phyloP scores from a whole-genome alignment of 345 rosid genomes.

The Salix suchowensis region DNA sequence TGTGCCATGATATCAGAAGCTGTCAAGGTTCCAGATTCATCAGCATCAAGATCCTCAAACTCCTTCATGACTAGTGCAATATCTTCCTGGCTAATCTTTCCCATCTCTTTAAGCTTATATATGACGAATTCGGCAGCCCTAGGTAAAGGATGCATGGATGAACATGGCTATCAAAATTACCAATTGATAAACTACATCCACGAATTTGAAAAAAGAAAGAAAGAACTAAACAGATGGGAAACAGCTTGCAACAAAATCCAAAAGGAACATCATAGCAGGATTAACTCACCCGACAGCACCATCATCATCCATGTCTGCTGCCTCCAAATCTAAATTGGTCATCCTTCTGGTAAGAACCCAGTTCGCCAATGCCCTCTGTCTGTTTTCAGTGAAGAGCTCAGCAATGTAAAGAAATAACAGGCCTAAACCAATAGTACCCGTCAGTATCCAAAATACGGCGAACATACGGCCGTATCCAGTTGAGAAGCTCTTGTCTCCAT shows the following conservation, averaged over 20 bases:
- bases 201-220: neutral
- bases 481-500: conserved; percentile 74
- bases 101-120: conserved; percentile 87
- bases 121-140: conserved; percentile 64
- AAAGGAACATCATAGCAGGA: neutral
- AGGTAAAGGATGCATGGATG: neutral
- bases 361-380: conserved; percentile 51
- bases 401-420: conserved; percentile 64
- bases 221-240: neutral
- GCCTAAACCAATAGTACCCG: conserved; percentile 56
- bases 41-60: conserved; percentile 67
- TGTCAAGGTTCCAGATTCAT: conserved; percentile 49
- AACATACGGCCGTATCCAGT: conserved; percentile 55
- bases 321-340: conserved; percentile 67
- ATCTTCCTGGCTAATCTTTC: conserved; percentile 74
- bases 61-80: conserved; percentile 52
- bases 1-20: conserved; percentile 38
- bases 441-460: conserved; percentile 66
- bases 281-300: conserved; percentile 63
- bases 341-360: conserved; percentile 67
- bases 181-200: neutral
- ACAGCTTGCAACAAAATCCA: neutral
- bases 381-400: conserved; percentile 55
- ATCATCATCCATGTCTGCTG: conserved; percentile 75
- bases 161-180: neutral